These are phyloP conservation scores for Penicillium sp. DNA, from an alignment of 2,329 filamentous ascomycete species.

Conservation along the genomic window DNA sequence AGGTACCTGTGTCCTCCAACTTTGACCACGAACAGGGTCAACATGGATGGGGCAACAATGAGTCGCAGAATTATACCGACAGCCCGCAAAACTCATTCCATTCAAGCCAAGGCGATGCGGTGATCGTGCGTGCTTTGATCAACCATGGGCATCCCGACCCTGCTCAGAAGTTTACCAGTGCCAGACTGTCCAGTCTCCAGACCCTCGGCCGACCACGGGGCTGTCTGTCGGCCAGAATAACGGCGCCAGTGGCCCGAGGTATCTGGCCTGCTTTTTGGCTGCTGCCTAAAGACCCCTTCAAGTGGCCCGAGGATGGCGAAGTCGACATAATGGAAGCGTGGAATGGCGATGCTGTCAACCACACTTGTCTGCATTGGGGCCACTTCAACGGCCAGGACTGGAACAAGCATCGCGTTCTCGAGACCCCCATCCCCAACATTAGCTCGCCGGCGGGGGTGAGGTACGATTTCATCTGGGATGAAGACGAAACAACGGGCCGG, in stretches of 20 bases:
- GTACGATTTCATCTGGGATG: constrained; percentile 27
- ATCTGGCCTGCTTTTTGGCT: constrained; percentile 29
- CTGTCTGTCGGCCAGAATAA: constrained; percentile 26
- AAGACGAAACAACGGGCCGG: constrained; percentile 21
- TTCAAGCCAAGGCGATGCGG: constrained; percentile 21
- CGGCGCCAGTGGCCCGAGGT: constrained; percentile 21
- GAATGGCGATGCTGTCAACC: constrained; percentile 26
- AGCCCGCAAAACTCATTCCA: constrained; percentile 26
- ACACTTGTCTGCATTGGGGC: constrained; percentile 27
- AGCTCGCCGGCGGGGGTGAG: constrained; percentile 20
- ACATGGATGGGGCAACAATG: constrained; percentile 27
- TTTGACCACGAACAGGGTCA: constrained; percentile 25
- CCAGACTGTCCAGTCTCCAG: constrained; percentile 24
- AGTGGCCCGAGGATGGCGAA: constrained; percentile 27
- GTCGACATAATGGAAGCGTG: constrained; percentile 27
- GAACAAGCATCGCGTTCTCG: constrained; percentile 27
- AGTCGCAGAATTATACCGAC: constrained; percentile 25
- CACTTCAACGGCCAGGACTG: constrained; percentile 26
- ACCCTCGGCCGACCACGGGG: constrained; percentile 23
- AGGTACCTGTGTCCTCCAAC: constrained; percentile 21
- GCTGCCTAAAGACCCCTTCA: constrained; percentile 29
- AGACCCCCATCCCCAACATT: constrained; percentile 24
- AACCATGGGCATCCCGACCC: constrained; percentile 23
- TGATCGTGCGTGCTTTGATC: constrained; percentile 25
- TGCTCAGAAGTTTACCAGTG: constrained; percentile 24